Base-by-base conservation (phyloP, 148 eudicot species). In the Camellia japonica region DNA sequence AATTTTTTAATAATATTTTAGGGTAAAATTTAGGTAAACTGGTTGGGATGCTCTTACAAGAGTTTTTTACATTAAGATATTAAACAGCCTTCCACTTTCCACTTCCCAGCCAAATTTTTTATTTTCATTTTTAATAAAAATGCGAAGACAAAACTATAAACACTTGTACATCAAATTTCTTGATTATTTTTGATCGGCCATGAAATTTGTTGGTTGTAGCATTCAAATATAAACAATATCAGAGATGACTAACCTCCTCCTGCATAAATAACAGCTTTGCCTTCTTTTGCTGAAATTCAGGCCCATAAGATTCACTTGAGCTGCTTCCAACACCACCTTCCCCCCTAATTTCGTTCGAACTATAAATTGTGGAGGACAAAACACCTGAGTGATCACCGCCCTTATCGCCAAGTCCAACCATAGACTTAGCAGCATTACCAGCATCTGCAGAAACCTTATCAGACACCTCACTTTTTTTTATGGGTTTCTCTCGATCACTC, bases 191-290 rank as follows among this genome's bases (percentile, higher is more conserved):
- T 30, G 38, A 30, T 49, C 7, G 52, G 5, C 5, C 52, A 49
- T 49, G 52, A 5, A 49, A 49, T 49, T 49, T 49, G 52, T 49
- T 49, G 52, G 52, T 49, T 49, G 52, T 49, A 49, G 5, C 52
- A 49, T 7, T 4, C 52, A 5, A 49, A 49, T 49, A 7, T 7
- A 49, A 49, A 49, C 38, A 67, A 18, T 4, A 38, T 66, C 67
- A 71, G 63, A 62, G 70, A 43, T 54, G 58, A 86, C 87, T 55
- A 79, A 88, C 90, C 90, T 88, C 90, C 41, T 88, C 88, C 47
- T 85, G 86, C 90, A 88, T 85, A 69, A 13, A 83, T 49, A 88
- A 44, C 5, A 88, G 82, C 85, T 75, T 83, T 4, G 83, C 84
- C 76, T 85, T 88, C 85, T 82, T 88, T 19, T 83, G 87, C 60